These are phyloP conservation scores for Fonsecaea erecta DNA, from an alignment of 2,329 filamentous ascomycete species.

Conservation along the genomic window DNA sequence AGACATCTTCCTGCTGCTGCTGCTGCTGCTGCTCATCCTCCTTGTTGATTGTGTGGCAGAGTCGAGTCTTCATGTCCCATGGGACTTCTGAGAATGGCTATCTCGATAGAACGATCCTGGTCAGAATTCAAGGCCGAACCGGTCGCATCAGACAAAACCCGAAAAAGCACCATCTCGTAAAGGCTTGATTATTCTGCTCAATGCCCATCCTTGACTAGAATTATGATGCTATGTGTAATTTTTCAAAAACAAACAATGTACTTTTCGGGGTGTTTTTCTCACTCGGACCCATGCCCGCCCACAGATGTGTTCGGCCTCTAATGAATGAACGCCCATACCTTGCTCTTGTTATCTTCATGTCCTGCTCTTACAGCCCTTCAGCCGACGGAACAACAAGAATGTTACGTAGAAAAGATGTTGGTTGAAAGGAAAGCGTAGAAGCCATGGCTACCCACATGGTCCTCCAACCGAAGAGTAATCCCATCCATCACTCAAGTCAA, in stretches of 20 bases:
- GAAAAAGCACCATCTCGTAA: background rate
- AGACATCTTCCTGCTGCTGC: background rate
- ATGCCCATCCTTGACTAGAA: background rate
- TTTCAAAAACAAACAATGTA: background rate
- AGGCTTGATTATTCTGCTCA: background rate
- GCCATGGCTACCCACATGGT: background rate
- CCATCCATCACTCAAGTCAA: conserved; percentile 14
- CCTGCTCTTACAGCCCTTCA: background rate
- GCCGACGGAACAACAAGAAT: background rate
- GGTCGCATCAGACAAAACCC: conserved; percentile 1
- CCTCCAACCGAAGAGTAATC: background rate
- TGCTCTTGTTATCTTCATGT: background rate
- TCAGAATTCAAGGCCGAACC: conserved; percentile 1
- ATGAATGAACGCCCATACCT: background rate
- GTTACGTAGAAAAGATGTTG: background rate
- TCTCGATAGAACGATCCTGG: background rate
- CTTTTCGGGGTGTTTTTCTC: background rate
- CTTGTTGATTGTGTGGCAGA: background rate
- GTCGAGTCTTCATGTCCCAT: background rate
- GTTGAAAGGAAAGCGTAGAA: background rate
- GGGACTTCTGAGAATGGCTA: background rate
- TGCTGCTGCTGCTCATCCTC: no score
- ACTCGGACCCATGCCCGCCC: background rate
- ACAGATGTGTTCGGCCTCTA: background rate
- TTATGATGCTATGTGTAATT: background rate